These are phyloP conservation scores for Carpinus fangiana DNA, from an alignment of 306 rosid genomes.

Conservation along the genomic window DNA sequence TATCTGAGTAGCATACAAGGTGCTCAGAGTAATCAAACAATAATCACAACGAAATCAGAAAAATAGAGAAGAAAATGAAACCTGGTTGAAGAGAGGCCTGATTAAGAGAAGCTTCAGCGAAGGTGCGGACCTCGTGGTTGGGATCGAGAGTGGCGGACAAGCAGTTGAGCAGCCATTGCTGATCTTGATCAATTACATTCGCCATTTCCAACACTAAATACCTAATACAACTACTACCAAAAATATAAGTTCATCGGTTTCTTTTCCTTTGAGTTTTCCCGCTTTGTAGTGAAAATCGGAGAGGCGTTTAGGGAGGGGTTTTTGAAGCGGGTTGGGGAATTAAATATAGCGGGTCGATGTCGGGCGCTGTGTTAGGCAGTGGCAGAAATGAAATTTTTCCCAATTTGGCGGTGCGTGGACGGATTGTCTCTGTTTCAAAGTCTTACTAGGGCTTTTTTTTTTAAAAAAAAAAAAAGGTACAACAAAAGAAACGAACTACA, in stretches of 20 bases:
- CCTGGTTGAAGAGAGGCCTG: constrained; percentile 95
- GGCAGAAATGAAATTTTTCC: constrained; percentile 31
- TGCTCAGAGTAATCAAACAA: neutral
- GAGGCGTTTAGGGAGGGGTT: neutral
- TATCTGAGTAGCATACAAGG: neutral
- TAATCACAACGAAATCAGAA: neutral
- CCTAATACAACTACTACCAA: neutral
- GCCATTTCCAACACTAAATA: constrained; percentile 42
- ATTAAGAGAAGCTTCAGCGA: constrained; percentile 86
- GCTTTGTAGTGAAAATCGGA: constrained; percentile 21
- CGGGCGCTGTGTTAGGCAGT: neutral
- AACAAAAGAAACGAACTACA: too few relatives aligned
- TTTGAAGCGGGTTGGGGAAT: constrained; percentile 2
- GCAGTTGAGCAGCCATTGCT: constrained; percentile 87
- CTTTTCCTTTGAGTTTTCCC: constrained; percentile 36
- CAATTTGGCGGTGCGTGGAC: neutral
- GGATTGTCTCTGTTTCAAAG: too few relatives aligned
- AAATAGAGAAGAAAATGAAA: constrained; percentile 20
- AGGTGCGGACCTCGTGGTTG: constrained; percentile 80
- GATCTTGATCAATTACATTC: constrained; percentile 71
- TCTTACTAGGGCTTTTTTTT: too few relatives aligned
- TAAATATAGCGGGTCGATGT: neutral
- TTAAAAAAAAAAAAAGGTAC: too few relatives aligned
- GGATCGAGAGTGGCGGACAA: constrained; percentile 92
- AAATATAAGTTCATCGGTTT: neutral